These are phyloP conservation scores for Picea sitchensis DNA, from an alignment of 75 land plant genomes.

Conservation along the genomic window DNA sequence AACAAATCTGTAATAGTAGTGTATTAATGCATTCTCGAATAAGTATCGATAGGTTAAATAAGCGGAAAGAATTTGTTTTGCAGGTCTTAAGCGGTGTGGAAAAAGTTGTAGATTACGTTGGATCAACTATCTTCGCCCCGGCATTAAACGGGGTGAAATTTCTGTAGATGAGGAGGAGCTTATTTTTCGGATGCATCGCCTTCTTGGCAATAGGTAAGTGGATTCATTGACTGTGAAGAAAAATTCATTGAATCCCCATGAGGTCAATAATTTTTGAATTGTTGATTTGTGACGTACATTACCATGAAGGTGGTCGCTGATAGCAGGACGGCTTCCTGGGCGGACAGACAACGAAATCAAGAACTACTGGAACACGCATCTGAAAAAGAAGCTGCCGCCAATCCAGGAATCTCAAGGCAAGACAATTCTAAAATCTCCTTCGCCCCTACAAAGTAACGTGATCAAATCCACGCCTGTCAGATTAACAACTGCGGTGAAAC, in stretches of 20 bases:
- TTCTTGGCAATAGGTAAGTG: conserved; percentile 15
- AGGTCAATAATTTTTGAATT: too few relatives aligned
- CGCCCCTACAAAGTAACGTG: background rate
- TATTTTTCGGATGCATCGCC: conserved; percentile 13
- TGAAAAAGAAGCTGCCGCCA: background rate
- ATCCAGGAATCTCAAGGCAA: background rate
- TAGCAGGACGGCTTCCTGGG: background rate
- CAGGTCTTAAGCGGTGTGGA: conserved; percentile 20
- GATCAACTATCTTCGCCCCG: conserved; percentile 21
- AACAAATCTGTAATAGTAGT: background rate
- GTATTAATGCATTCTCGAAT: too few relatives aligned
- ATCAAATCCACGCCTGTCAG: background rate
- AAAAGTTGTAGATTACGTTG: conserved; percentile 29
- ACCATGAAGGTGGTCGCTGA: conserved; percentile 1
- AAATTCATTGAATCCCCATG: background rate
- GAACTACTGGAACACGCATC: background rate
- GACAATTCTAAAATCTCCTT: too few relatives aligned
- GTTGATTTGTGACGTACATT: background rate
- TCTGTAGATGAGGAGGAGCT: conserved; percentile 14
- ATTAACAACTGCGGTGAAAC: background rate
- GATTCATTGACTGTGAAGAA: background rate
- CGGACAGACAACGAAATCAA: conserved; percentile 11
- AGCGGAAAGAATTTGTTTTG: background rate
- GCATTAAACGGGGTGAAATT: conserved; percentile 15
- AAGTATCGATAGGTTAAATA: background rate